Conservation (phyloP, 306 rosid species). For the Acacia acuminata region DNA sequence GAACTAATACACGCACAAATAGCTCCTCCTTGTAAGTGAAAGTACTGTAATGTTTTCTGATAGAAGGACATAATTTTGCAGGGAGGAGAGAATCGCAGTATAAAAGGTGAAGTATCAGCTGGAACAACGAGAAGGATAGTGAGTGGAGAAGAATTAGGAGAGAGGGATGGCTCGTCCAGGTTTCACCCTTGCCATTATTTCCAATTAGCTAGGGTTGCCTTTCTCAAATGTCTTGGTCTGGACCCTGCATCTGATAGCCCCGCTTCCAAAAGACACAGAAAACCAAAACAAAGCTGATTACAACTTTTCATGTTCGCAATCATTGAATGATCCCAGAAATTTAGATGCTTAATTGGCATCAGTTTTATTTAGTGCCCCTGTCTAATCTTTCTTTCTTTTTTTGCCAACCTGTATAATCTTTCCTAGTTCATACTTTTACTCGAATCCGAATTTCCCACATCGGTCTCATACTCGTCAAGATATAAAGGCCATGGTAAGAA, state of each 20-base stretch:
- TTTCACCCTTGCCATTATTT: conserved; percentile 70
- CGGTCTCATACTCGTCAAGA: background rate
- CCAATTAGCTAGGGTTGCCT: conserved; percentile 65
- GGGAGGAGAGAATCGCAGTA: conserved; percentile 41
- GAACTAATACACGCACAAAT: background rate
- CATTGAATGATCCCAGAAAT: background rate
- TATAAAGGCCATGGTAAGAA: background rate
- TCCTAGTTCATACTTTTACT: background rate
- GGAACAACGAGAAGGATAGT: conserved; percentile 49
- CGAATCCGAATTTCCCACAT: background rate
- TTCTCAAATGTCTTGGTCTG: conserved; percentile 84
- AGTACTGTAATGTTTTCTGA: background rate
- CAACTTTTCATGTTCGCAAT: background rate
- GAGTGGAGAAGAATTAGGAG: conserved; percentile 45
- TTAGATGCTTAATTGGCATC: background rate
- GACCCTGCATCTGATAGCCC: conserved; percentile 50
- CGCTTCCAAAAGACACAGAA: conserved; percentile 47
- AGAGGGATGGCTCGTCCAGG: conserved; percentile 42
- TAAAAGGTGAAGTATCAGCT: conserved; percentile 51
- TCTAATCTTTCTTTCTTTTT: background rate
- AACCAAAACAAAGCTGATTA: conserved; percentile 49
- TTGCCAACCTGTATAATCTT: background rate
- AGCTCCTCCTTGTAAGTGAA: background rate
- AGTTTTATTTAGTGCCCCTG: background rate
- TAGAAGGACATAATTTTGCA: conserved; percentile 32